Conservation (phyloP, 441 rosid genomes). For the Croton setiger region DNA sequence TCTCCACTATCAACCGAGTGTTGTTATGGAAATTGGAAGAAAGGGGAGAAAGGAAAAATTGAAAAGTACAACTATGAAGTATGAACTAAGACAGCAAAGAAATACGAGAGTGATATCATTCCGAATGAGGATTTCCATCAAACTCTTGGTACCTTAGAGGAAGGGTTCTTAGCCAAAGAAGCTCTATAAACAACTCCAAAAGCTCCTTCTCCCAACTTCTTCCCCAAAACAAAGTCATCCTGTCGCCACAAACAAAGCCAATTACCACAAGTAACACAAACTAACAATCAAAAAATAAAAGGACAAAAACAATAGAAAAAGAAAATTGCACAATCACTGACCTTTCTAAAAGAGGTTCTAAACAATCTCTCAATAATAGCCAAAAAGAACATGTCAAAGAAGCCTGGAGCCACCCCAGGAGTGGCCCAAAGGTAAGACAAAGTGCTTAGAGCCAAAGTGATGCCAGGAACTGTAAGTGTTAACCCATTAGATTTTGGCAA, state of each 20-base stretch:
- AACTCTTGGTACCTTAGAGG: conserved; percentile 46
- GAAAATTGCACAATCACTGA: conserved; percentile 12
- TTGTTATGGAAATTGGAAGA: not conserved
- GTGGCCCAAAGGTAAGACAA: conserved; percentile 97
- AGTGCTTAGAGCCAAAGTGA: conserved; percentile 65
- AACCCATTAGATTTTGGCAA: conserved; percentile 73
- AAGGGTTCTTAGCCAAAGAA: conserved; percentile 57
- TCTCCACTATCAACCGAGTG: not conserved
- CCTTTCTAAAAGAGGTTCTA: conserved; percentile 75
- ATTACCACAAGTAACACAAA: conserved; percentile 13
- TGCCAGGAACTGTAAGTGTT: conserved; percentile 77
- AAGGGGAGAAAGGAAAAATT: not conserved
- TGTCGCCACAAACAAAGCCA: conserved; percentile 34
- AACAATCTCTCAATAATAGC: conserved; percentile 83
- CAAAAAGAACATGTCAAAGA: conserved; percentile 91
- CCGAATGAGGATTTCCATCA: not conserved
- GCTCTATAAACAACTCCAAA: conserved; percentile 83
- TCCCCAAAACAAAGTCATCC: conserved; percentile 95
- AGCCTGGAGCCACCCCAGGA: conserved; percentile 98
- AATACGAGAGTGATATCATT: not conserved
- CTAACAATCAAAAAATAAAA: conserved; percentile 3
- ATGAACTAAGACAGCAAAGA: not conserved
- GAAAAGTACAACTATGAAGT: not conserved
- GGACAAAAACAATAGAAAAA: no score
- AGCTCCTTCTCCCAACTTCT: conserved; percentile 94